Evolutionary conservation across 2,329 filamentous ascomycete species (phyloP).

Genomic region (Aspergillus nomiae): DNA sequence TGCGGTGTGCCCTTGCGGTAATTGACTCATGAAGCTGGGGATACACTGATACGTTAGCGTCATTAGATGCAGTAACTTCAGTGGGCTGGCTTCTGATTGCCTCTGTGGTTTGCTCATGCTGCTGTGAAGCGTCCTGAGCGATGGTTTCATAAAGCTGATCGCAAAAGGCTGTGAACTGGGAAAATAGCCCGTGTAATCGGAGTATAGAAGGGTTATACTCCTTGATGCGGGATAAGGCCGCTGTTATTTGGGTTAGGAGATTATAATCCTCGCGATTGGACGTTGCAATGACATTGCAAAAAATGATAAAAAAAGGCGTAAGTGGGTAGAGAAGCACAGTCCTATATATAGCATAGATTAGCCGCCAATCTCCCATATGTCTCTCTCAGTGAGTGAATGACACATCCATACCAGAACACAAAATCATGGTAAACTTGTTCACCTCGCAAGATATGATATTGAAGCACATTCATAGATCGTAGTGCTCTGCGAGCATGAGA

Average conservation of each 20-base stretch:
- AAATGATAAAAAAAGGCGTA: slow-evolving; percentile 3
- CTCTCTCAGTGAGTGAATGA: not conserved
- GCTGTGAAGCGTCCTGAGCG: not conserved
- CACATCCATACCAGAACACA: not conserved
- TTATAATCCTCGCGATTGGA: slow-evolving; percentile 1
- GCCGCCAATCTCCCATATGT: not conserved
- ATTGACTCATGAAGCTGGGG: not conserved
- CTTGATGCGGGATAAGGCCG: slow-evolving; percentile 3
- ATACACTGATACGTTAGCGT: not conserved
- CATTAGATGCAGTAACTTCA: not conserved
- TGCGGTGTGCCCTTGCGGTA: not conserved
- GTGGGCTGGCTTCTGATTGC: not conserved
- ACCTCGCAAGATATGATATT: not conserved
- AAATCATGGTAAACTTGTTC: not conserved
- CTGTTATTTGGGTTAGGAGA: not conserved
- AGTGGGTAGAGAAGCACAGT: not conserved
- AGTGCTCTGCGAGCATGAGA: not conserved
- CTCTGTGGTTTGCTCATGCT: not conserved
- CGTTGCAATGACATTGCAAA: slow-evolving; percentile 2
- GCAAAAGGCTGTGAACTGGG: not conserved
- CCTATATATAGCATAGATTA: not conserved
- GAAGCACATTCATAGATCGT: not conserved
- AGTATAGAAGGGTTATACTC: not conserved
- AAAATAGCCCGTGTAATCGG: not conserved
- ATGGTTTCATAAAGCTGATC: not conserved